These are phyloP conservation scores for Phalaenopsis equestris DNA, from an alignment of 106 monocot species.

Conservation along the genomic window DNA sequence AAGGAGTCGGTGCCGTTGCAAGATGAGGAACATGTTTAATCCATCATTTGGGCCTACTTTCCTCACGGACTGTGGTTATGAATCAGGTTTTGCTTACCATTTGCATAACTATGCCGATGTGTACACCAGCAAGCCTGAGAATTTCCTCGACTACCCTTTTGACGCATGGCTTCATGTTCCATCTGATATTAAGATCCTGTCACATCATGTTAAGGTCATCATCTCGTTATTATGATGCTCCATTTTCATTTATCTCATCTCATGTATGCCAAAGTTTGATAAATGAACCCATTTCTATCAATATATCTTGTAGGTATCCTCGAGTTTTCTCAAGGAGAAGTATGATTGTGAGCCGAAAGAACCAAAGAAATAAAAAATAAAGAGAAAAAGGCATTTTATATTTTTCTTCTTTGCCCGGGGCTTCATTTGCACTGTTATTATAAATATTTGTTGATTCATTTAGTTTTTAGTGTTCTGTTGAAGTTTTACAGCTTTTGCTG, in stretches of 20 bases:
- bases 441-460: no score
- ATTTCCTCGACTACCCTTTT: slow-evolving; percentile 55
- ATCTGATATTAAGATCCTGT: slow-evolving; percentile 95
- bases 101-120: slow-evolving; percentile 97
- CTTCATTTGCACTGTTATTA: no score
- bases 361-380: no score
- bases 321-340: slow-evolving; percentile 21
- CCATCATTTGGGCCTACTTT: slow-evolving; percentile 84
- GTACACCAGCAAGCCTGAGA: slow-evolving; percentile 92
- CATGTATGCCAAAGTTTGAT: background rate
- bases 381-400: no score
- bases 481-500: no score
- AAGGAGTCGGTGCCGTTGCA: slow-evolving; percentile 35
- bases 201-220: slow-evolving; percentile 90
- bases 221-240: background rate
- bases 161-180: slow-evolving; percentile 96
- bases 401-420: no score
- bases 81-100: slow-evolving; percentile 87
- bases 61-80: slow-evolving; percentile 86
- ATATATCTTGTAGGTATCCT: slow-evolving; percentile 18
- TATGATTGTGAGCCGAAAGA: background rate
- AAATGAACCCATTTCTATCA: background rate
- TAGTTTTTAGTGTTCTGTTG: no score
- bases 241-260: background rate
- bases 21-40: slow-evolving; percentile 79